These are phyloP conservation scores for Amyloporia xantha DNA, from an alignment of 768 basidiomycete genomes.

Conservation along the genomic window DNA sequence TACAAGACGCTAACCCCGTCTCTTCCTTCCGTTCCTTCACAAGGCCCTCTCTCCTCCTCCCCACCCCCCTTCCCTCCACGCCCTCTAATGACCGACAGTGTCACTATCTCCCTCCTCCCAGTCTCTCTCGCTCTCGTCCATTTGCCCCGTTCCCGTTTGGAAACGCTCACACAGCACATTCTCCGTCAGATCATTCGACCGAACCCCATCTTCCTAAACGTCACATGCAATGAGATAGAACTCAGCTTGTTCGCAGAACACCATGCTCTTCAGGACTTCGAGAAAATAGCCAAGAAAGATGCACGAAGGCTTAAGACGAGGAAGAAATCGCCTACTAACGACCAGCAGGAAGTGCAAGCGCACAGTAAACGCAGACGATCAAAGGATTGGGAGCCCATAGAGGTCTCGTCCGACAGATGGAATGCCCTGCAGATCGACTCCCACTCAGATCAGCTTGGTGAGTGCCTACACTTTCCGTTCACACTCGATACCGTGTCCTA, in stretches of 20 bases:
- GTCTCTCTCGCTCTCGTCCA: slow-evolving; percentile 67
- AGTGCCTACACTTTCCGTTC: slow-evolving; percentile 7
- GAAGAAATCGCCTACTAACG: slow-evolving; percentile 5
- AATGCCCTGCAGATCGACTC: slow-evolving; percentile 78
- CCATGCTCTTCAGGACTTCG: slow-evolving; percentile 50
- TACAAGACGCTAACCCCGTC: neutral
- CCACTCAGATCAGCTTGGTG: slow-evolving; percentile 65
- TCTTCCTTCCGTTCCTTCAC: slow-evolving; percentile 3
- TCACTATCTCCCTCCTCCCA: slow-evolving; percentile 67
- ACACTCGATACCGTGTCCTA: slow-evolving; percentile 1
- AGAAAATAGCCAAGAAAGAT: slow-evolving; percentile 52
- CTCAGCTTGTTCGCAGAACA: slow-evolving; percentile 69
- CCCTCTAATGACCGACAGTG: slow-evolving; percentile 18
- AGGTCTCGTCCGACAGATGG: slow-evolving; percentile 72
- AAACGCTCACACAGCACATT: slow-evolving; percentile 50
- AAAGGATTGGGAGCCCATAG: slow-evolving; percentile 42
- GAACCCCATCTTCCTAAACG: slow-evolving; percentile 60
- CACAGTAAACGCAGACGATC: slow-evolving; percentile 12
- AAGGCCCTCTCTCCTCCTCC: neutral
- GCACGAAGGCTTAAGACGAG: slow-evolving; percentile 32
- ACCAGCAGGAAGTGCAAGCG: slow-evolving; percentile 6
- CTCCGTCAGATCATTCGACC: slow-evolving; percentile 66
- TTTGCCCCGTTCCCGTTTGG: slow-evolving; percentile 64
- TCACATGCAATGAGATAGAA: slow-evolving; percentile 76
- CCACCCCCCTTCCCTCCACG: neutral